Evolutionary conservation across 2,329 filamentous ascomycete genomes (phyloP).

Genomic region (Xylariaceae sp.): DNA sequence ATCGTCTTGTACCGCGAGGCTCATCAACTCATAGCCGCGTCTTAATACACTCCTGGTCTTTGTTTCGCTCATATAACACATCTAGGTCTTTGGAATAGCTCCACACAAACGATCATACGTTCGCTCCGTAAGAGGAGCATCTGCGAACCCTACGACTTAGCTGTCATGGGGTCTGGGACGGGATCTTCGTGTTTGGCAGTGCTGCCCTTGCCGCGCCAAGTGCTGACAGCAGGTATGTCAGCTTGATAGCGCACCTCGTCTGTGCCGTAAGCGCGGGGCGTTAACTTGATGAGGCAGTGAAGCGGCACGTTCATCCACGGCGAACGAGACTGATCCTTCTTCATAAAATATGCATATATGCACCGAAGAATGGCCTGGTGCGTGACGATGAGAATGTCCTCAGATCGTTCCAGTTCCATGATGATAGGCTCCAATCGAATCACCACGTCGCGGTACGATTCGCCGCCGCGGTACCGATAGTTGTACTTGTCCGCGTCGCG

Average conservation of each 20-base stretch:
- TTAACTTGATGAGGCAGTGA: conserved; percentile 94
- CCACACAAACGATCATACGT: too few species aligned
- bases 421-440: conserved; percentile 98
- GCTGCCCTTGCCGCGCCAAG: conserved; percentile 90
- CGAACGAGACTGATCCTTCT: conserved; percentile 84
- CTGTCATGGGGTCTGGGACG: conserved; percentile 21
- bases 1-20: too few species aligned
- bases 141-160: too few species aligned
- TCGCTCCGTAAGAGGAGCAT: too few species aligned
- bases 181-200: conserved; percentile 78
- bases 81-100: too few species aligned
- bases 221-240: conserved; percentile 92
- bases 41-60: too few species aligned
- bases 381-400: conserved; percentile 96
- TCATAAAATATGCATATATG: conserved; percentile 99
- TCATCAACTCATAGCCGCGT: too few species aligned
- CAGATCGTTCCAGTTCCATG: conserved; percentile 94
- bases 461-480: conserved; percentile 94
- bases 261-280: conserved; percentile 89
- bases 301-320: conserved; percentile 99
- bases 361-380: conserved; percentile 95
- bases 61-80: too few species aligned
- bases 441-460: conserved; percentile 93
- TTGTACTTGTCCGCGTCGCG: conserved; percentile 99
- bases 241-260: conserved; percentile 84